Conservation (phyloP, 768 basidiomycete species). For the Coprinellus aureogranulatus region DNA sequence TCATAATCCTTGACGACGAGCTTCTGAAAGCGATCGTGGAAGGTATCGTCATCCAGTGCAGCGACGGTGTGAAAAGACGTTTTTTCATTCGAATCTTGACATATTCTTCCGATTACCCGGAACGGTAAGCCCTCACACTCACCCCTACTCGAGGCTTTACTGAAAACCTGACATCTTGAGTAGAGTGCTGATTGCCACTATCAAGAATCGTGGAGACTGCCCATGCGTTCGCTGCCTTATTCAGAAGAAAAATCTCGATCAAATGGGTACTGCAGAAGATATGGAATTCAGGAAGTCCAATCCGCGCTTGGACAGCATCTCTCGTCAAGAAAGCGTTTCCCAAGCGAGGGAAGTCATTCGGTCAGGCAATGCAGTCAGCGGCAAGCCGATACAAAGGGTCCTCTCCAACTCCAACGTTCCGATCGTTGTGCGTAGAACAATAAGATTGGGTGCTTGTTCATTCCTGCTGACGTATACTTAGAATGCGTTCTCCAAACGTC, state of each 20-base stretch:
- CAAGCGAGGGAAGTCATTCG: neutral
- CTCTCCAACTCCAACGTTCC: neutral
- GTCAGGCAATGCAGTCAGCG: neutral
- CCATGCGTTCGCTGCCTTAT: conserved; percentile 17
- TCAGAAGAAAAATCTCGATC: conserved; percentile 3
- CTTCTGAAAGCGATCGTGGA: conserved; percentile 30
- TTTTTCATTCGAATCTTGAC: neutral
- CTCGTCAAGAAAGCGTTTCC: neutral
- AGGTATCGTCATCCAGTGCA: conserved; percentile 24
- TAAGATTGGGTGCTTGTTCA: neutral
- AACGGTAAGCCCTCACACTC: neutral
- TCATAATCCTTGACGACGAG: conserved; percentile 27
- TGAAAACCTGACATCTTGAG: neutral
- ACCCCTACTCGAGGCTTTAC: neutral
- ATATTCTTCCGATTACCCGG: conserved; percentile 6
- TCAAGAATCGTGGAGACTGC: conserved; percentile 14
- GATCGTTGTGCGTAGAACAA: neutral
- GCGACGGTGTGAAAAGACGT: conserved; percentile 1
- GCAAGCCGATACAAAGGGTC: neutral
- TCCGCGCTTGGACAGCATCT: neutral
- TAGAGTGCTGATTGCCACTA: conserved; percentile 25
- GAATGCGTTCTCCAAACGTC: conserved; percentile 30
- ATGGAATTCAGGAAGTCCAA: neutral
- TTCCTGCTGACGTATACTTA: conserved; percentile 4
- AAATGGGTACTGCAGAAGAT: conserved; percentile 11